Percentiles rank a stretch among this genome's conserved stretches.
These are phyloP conservation scores for Cercospora canescens DNA, from an alignment of 2,329 filamentous ascomycete genomes.

Conservation along the genomic window DNA sequence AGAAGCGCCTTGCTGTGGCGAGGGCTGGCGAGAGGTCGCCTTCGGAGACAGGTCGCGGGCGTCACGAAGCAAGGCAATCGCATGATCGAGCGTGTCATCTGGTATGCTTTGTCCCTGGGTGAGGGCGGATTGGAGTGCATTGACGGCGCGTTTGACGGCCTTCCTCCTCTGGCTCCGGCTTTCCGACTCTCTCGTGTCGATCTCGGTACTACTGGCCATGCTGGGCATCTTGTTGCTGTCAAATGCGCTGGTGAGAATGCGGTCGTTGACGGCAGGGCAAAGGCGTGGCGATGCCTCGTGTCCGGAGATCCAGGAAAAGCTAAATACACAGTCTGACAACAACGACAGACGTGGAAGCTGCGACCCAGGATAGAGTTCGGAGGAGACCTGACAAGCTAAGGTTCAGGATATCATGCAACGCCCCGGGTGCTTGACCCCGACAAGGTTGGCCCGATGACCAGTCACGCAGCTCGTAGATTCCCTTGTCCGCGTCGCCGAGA, in stretches of 20 bases:
- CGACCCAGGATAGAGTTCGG: background rate
- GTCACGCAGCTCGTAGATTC: background rate
- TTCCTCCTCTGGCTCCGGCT: background rate
- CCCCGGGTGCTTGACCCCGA: background rate
- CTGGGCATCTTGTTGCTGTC: background rate
- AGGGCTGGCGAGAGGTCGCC: conserved; percentile 3
- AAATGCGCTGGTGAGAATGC: background rate
- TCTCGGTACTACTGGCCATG: background rate
- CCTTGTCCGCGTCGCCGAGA: background rate
- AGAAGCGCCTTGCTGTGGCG: background rate
- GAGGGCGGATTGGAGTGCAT: conserved; percentile 5
- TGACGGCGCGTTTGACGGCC: conserved; percentile 5
- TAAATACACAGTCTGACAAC: background rate
- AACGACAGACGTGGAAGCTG: background rate
- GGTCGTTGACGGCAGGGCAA: background rate
- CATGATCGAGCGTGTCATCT: conserved; percentile 11
- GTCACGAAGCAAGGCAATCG: conserved; percentile 7
- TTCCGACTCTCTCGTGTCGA: conserved; percentile 2
- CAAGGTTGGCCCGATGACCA: background rate
- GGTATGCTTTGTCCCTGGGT: background rate
- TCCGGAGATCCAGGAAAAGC: background rate
- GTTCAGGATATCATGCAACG: background rate
- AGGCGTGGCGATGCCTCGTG: background rate
- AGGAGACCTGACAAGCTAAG: conserved; percentile 6
- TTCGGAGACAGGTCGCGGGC: conserved; percentile 1